phyloP scores from a whole-genome alignment of 2,329 filamentous ascomycete species.

The Arachnomyces sp. region DNA sequence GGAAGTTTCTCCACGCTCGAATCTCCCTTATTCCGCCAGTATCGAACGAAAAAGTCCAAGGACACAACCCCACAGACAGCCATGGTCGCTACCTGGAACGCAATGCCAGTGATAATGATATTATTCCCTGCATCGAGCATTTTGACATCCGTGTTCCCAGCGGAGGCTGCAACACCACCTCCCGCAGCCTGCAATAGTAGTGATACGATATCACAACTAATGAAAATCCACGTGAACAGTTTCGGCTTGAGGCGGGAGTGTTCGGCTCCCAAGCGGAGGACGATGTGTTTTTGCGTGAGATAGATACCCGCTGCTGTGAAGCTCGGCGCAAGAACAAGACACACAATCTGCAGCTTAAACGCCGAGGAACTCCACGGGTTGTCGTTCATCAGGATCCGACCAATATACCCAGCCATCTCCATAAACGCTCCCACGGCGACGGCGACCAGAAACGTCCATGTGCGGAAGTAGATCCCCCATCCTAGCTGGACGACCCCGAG shows the following conservation, averaged over 20 bases:
- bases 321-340: slow-evolving; percentile 50
- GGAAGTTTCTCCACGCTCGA: slow-evolving; percentile 12
- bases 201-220: slow-evolving; percentile 52
- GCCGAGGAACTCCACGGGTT: slow-evolving; percentile 44
- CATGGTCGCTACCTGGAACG: slow-evolving; percentile 49
- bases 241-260: slow-evolving; percentile 41
- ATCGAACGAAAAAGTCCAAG: slow-evolving; percentile 40
- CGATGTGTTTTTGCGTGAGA: slow-evolving; percentile 50
- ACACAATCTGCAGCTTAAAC: slow-evolving; percentile 50
- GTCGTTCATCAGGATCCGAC: slow-evolving; percentile 45
- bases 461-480: slow-evolving; percentile 44
- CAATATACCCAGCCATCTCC: slow-evolving; percentile 50
- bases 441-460: slow-evolving; percentile 50
- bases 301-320: slow-evolving; percentile 51
- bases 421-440: slow-evolving; percentile 42
- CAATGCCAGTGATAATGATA: slow-evolving; percentile 53
- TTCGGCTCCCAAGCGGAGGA: slow-evolving; percentile 47
- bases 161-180: slow-evolving; percentile 50
- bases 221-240: slow-evolving; percentile 53
- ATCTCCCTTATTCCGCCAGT: slow-evolving; percentile 19
- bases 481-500: slow-evolving; percentile 42
- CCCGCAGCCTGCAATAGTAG: slow-evolving; percentile 53
- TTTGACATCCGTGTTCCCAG: slow-evolving; percentile 27
- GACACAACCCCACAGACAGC: slow-evolving; percentile 28
- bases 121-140: slow-evolving; percentile 44